Conservation (phyloP, 2,329 filamentous ascomycete genomes). For the Pseudogymnoascus verrucosus region DNA sequence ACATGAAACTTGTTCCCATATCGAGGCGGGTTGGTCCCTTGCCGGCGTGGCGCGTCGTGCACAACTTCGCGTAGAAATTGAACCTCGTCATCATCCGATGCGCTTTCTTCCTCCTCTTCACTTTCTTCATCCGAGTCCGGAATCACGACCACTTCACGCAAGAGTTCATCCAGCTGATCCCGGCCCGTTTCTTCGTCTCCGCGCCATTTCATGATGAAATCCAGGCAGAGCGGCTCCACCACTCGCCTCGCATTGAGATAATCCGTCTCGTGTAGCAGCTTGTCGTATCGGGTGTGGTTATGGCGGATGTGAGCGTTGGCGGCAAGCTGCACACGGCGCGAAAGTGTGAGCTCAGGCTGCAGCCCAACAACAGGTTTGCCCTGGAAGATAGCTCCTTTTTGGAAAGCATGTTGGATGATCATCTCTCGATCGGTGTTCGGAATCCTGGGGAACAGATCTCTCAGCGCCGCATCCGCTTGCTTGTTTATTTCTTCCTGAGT, state of each 20-base stretch:
- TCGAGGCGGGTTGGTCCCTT: neutral
- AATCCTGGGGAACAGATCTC: slow-evolving; percentile 58
- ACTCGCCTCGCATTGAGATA: slow-evolving; percentile 54
- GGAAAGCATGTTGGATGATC: slow-evolving; percentile 56
- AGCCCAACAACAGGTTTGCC: slow-evolving; percentile 51
- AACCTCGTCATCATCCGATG: slow-evolving; percentile 16
- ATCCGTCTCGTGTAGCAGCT: slow-evolving; percentile 48
- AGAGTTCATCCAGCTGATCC: slow-evolving; percentile 59
- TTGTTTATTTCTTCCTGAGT: slow-evolving; percentile 52
- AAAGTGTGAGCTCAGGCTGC: slow-evolving; percentile 46
- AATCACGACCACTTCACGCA: slow-evolving; percentile 59
- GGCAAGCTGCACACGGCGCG: slow-evolving; percentile 55
- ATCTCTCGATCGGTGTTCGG: slow-evolving; percentile 55
- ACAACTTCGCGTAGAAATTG: slow-evolving; percentile 9
- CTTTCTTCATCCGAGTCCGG: slow-evolving; percentile 28
- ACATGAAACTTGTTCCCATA: neutral
- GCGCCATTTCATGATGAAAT: slow-evolving; percentile 63
- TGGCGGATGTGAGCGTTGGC: slow-evolving; percentile 60
- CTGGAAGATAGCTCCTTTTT: slow-evolving; percentile 44
- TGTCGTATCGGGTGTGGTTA: slow-evolving; percentile 58
- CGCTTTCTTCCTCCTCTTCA: slow-evolving; percentile 13
- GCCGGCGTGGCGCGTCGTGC: neutral
- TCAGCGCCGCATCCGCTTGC: slow-evolving; percentile 54
- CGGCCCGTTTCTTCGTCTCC: slow-evolving; percentile 62
- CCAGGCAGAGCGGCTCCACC: slow-evolving; percentile 53